A percentile compares a stretch with the other conserved stretches of the same genome.
Evolutionary conservation across 192 early-diverging fungal genomes (phyloP).

Genomic region (Coemansia nantahalensis): DNA sequence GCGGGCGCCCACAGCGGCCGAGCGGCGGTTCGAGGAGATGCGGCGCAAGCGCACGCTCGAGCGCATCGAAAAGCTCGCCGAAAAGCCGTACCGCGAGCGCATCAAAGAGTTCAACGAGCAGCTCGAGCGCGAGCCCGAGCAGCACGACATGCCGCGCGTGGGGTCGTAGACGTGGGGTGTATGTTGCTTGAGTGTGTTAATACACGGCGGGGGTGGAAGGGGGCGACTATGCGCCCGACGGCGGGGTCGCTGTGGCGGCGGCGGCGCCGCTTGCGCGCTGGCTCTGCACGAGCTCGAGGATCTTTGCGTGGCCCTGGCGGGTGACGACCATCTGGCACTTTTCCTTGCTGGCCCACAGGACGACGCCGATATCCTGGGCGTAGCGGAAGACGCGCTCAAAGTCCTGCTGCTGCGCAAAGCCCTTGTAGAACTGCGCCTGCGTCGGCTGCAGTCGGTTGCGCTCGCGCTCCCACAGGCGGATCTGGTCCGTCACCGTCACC

Average conservation of each 20-base stretch:
- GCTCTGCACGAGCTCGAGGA: conserved; percentile 55
- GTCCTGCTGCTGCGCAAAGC: conserved; percentile 68
- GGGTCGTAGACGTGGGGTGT: too few relatives aligned
- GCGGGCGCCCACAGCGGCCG: conserved; percentile 26
- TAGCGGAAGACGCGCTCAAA: conserved; percentile 75
- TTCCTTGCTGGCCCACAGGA: conserved; percentile 75
- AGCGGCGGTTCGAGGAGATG: conserved; percentile 20
- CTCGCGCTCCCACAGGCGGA: conserved; percentile 95
- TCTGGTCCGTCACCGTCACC: conserved; percentile 91
- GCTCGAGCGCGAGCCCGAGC: conserved; percentile 58
- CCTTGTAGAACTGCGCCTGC: conserved; percentile 68
- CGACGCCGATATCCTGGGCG: conserved; percentile 69
- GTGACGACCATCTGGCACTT: conserved; percentile 72
- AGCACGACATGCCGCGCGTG: conserved; percentile 62
- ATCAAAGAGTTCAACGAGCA: conserved; percentile 63
- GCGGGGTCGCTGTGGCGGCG: too few relatives aligned
- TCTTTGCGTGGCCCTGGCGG: conserved; percentile 66
- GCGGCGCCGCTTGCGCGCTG: too few relatives aligned
- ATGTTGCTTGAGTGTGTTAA: too few relatives aligned
- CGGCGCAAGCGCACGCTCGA: conserved; percentile 28
- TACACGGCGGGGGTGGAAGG: too few relatives aligned
- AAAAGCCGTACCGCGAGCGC: conserved; percentile 49
- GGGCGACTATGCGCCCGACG: too few relatives aligned
- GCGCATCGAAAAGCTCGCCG: conserved; percentile 38
- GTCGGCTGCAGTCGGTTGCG: conserved; percentile 69